Conservation (phyloP, 164 flowering plant species). For the Macadamia integrifolia region DNA sequence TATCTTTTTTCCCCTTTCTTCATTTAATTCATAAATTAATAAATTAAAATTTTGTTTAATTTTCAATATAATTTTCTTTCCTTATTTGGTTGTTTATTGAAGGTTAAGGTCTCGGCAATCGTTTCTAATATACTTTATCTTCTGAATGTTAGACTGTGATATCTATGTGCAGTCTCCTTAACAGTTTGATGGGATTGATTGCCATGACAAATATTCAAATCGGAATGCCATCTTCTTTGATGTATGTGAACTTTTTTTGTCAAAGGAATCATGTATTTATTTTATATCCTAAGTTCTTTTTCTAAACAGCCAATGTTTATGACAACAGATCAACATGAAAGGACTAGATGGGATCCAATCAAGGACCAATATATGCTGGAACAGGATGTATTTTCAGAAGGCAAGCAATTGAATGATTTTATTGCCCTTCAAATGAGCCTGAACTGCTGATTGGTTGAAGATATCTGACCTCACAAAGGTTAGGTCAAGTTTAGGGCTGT, state of each 20-base stretch:
- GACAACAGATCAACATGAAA: slow-evolving; percentile 63
- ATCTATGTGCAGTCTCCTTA: slow-evolving; percentile 85
- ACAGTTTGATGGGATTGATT: slow-evolving; percentile 81
- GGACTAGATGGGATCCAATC: slow-evolving; percentile 56
- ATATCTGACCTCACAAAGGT: no score
- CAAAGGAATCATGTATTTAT: no score
- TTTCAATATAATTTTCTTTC: background rate
- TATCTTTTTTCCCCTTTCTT: background rate
- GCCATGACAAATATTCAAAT: slow-evolving; percentile 70
- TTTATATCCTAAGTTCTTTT: background rate
- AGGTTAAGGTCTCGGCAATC: slow-evolving; percentile 75
- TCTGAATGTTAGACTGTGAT: slow-evolving; percentile 82
- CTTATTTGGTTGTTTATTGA: slow-evolving; percentile 11
- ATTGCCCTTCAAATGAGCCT: no score
- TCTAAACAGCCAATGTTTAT: slow-evolving; percentile 1
- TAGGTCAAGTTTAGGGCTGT: no score
- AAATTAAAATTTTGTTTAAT: background rate
- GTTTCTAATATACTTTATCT: slow-evolving; percentile 76
- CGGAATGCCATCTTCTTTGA: slow-evolving; percentile 83
- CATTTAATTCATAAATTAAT: background rate
- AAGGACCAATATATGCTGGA: slow-evolving; percentile 79
- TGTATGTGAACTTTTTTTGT: slow-evolving; percentile 35
- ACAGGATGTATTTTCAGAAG: slow-evolving; percentile 76
- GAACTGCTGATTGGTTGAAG: no score
- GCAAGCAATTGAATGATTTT: slow-evolving; percentile 63